These are phyloP conservation scores for Penicillium sp. DNA, from an alignment of 2,329 filamentous ascomycete species.

Conservation along the genomic window DNA sequence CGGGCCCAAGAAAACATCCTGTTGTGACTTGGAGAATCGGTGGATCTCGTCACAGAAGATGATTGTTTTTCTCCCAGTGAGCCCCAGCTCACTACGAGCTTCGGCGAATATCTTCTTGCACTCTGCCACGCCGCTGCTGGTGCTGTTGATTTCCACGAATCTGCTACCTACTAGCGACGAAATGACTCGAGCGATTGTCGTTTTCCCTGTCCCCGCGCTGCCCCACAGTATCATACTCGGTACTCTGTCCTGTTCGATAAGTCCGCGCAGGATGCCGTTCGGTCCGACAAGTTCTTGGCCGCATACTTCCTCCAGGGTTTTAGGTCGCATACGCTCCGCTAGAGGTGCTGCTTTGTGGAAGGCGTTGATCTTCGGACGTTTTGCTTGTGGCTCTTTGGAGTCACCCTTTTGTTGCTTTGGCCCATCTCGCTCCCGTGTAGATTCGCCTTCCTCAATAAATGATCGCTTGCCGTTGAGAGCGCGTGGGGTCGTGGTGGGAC, in stretches of 20 bases:
- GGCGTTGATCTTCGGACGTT: constrained; percentile 64
- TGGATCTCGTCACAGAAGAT: constrained; percentile 98
- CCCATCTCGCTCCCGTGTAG: constrained; percentile 22
- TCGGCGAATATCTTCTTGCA: constrained; percentile 90
- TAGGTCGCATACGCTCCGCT: constrained; percentile 89
- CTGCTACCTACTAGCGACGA: constrained; percentile 76
- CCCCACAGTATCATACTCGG: constrained; percentile 92
- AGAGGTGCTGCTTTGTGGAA: constrained; percentile 73
- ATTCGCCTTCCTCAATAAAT: constrained; percentile 26
- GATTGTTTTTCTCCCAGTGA: constrained; percentile 89
- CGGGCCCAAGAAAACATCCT: constrained; percentile 90
- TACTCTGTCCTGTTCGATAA: constrained; percentile 81
- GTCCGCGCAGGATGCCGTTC: constrained; percentile 75
- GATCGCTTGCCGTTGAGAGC: constrained; percentile 34
- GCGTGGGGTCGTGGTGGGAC: constrained; percentile 25
- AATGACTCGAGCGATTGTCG: constrained; percentile 82
- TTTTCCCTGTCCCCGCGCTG: constrained; percentile 50
- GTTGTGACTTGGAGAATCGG: constrained; percentile 84
- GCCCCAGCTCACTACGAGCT: constrained; percentile 71
- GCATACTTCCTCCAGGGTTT: constrained; percentile 76
- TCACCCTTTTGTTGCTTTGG: constrained; percentile 22
- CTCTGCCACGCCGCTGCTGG: constrained; percentile 80
- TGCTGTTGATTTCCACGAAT: constrained; percentile 96
- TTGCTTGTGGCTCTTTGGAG: constrained; percentile 48
- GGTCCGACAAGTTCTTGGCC: constrained; percentile 90